phyloP scores from a whole-genome alignment of 176 grass and related monocot species.

The Paspalum vaginatum region DNA sequence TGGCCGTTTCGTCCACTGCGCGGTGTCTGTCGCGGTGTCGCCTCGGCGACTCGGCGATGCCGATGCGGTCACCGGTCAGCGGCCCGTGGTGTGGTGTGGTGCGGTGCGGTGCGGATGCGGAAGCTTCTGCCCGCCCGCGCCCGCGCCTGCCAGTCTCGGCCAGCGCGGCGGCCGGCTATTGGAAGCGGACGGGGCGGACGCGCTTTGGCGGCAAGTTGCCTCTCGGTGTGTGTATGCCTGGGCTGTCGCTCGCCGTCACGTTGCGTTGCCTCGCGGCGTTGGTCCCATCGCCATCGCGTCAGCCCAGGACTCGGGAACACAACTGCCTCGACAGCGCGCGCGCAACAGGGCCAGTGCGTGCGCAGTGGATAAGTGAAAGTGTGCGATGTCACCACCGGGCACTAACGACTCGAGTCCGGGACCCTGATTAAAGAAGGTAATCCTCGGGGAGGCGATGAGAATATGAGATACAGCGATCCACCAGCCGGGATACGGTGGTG shows the following conservation, averaged over 20 bases:
- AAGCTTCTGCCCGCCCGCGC: conserved; percentile 35
- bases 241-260: not conserved
- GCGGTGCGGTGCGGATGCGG: conserved; percentile 14
- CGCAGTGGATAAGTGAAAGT: not conserved
- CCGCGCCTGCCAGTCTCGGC: conserved; percentile 31
- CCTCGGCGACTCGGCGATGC: conserved; percentile 4
- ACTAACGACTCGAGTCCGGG: not conserved
- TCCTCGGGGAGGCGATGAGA: conserved; percentile 11
- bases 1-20: conserved; percentile 20
- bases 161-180: conserved; percentile 42
- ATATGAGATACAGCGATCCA: conserved; percentile 30
- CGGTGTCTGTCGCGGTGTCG: not conserved
- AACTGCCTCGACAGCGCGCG: not conserved
- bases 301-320: not conserved
- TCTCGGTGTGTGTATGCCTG: not conserved
- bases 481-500: not conserved
- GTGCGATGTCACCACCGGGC: conserved; percentile 47
- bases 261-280: not conserved
- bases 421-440: conserved; percentile 40
- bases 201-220: conserved; percentile 29
- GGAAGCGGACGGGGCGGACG: no score
- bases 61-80: conserved; percentile 11
- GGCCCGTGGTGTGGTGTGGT: not conserved
- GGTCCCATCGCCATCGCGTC: conserved; percentile 45
- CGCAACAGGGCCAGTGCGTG: not conserved